phyloP scores from a whole-genome alignment of 1,284 basidiomycete genomes.

The Rhodotorula sp. region DNA sequence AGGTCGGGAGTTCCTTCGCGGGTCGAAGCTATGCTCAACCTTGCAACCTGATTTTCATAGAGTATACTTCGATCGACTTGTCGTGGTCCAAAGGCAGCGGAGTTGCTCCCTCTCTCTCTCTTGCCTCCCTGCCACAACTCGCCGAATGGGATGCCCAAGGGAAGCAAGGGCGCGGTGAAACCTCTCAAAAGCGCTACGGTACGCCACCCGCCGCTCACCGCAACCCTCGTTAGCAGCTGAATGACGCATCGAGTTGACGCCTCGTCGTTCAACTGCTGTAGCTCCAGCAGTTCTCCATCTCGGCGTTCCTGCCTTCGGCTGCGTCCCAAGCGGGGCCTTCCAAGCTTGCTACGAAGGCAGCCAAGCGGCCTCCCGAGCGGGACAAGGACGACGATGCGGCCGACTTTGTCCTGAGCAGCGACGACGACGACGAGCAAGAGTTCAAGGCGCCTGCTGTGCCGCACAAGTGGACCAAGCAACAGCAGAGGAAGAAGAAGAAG shows the following conservation, averaged over 20 bases:
- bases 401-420: constrained; percentile 9
- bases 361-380: constrained; percentile 1
- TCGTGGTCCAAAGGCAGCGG: neutral
- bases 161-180: neutral
- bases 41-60: too few species aligned
- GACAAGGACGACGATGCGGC: constrained; percentile 27
- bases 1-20: too few species aligned
- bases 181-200: neutral
- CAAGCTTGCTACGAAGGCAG: neutral
- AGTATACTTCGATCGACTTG: too few species aligned
- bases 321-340: neutral
- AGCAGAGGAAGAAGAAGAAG: constrained; percentile 55
- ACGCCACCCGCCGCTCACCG: neutral
- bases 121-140: neutral
- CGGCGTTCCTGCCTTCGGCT: constrained; percentile 28
- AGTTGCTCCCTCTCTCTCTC: neutral
- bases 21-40: too few species aligned
- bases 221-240: neutral
- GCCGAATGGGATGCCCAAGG: neutral
- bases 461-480: neutral
- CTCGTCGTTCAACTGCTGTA: neutral
- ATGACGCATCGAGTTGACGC: neutral
- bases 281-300: constrained; percentile 25
- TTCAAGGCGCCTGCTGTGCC: constrained; percentile 12
- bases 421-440: constrained; percentile 42